Base-by-base conservation (phyloP, 1,284 basidiomycete species). In the Cystobasidium slooffiae region DNA sequence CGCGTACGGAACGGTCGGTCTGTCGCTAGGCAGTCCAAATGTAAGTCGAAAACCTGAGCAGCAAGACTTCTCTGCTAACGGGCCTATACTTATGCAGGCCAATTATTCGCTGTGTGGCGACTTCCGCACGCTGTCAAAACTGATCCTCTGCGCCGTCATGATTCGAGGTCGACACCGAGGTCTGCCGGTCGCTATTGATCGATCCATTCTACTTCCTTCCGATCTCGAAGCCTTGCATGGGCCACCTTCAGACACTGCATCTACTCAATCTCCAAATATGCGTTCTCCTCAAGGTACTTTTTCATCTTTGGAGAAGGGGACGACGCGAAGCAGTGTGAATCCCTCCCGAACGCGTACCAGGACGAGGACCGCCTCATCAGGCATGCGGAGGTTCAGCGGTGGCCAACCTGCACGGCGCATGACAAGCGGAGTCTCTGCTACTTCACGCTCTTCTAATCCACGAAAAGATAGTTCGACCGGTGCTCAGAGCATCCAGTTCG, bases 151-250 rank as follows among this genome's bases (percentile, higher is more conserved):
- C 78, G 81, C 86, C 4, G 93, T 97, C 77, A 97, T 98, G 93
- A 85, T 98, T 69, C 89, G 95, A 76, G 95, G 95, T 8, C 87
- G 94, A 12, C 95, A 98, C 83, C 88, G 96, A 61, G 93, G 93
- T 4, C 80, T 91, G 2, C 84, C 84, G 0, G 81, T 82, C 44
- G 80, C 77, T 1, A 76, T 76, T n/a, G 74, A 75, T 39, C 62
- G 70, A 12, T 73, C 70, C 39, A 73, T 73, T 43, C 70, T 73
- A 16, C 70, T 73, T 5, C 70, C 70, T 22, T 62, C 56, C n/a
- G 70, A 73, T 44, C 43, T 73, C 20, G 70, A 72, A 41, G 69
- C 69, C 43, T 43, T 73, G 53, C 62, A 66, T 20, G 20, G 43
- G 3, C 31, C 43, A 18, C 47, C 58, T 7, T 39, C n/a, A 24